A percentile compares a stretch with the other conserved stretches of the same genome.
These are phyloP conservation scores for Tetrastigma voinierianum DNA, from an alignment of 164 flowering plant genomes.

Conservation along the genomic window DNA sequence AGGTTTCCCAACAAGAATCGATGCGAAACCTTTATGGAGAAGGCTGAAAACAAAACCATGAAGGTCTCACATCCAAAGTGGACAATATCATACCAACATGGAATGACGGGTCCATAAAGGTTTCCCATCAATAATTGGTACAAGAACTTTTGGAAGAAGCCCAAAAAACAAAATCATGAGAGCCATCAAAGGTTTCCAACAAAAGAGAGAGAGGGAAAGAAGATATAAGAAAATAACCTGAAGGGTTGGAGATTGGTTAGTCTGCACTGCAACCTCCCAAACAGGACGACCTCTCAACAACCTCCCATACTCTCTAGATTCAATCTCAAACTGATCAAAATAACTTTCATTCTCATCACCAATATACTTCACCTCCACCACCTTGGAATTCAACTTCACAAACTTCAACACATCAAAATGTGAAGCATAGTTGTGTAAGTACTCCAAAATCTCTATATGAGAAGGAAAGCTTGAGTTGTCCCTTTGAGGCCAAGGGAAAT, in stretches of 20 bases:
- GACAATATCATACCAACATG: too few relatives aligned
- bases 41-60: too few relatives aligned
- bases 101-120: too few relatives aligned
- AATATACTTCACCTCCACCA: slow-evolving; percentile 61
- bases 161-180: too few relatives aligned
- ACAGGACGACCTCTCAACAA: slow-evolving; percentile 39
- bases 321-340: slow-evolving; percentile 13
- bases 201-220: not conserved
- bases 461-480: slow-evolving; percentile 69
- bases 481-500: slow-evolving; percentile 82
- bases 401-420: slow-evolving; percentile 68
- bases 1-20: too few relatives aligned
- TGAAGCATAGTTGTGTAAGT: slow-evolving; percentile 67
- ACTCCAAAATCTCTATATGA: slow-evolving; percentile 61
- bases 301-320: slow-evolving; percentile 21
- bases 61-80: too few relatives aligned
- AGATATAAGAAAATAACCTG: slow-evolving; percentile 29
- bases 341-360: slow-evolving; percentile 21
- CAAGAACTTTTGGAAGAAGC: too few relatives aligned
- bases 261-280: slow-evolving; percentile 68
- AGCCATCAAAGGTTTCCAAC: too few relatives aligned
- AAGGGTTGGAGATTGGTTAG: slow-evolving; percentile 30
- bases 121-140: too few relatives aligned
- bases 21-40: too few relatives aligned
- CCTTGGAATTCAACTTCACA: slow-evolving; percentile 71